Conservation (phyloP, 83 land plant species). For the Larix sibirica region DNA sequence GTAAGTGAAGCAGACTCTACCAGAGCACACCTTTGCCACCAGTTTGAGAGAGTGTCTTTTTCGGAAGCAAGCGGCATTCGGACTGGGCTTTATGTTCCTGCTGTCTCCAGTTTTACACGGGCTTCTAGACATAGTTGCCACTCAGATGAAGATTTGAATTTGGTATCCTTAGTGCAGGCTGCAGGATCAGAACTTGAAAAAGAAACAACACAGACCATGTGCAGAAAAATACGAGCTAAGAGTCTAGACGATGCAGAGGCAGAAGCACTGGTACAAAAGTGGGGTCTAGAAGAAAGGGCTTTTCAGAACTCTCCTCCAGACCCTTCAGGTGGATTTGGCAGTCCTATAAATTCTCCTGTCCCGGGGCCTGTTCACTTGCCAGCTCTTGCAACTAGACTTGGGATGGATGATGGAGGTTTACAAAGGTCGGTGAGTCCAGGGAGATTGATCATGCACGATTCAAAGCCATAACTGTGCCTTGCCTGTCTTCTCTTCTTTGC, state of each 20-base stretch:
- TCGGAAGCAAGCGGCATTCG: not conserved
- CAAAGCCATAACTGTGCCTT: too few species aligned
- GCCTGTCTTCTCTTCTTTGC: too few species aligned
- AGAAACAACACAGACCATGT: conserved; percentile 25
- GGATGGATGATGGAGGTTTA: too few species aligned
- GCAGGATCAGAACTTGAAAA: not conserved
- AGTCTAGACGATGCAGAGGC: conserved; percentile 33
- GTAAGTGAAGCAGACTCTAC: conserved; percentile 30
- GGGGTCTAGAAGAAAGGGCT: conserved; percentile 25
- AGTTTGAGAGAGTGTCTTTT: conserved; percentile 21
- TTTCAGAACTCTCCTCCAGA: conserved; percentile 25
- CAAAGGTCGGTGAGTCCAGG: too few species aligned
- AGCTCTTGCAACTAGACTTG: too few species aligned
- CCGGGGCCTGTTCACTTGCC: too few species aligned
- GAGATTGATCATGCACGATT: too few species aligned
- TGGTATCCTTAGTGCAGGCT: conserved; percentile 12
- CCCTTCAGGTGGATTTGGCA: conserved; percentile 2
- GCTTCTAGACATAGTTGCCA: not conserved
- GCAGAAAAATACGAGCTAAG: conserved; percentile 27
- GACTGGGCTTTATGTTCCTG: not conserved
- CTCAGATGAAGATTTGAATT: conserved; percentile 11
- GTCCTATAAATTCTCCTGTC: not conserved
- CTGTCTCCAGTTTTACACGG: not conserved
- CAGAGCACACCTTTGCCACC: conserved; percentile 20
- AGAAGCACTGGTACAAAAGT: conserved; percentile 26